A percentile compares a stretch with the other conserved stretches of the same genome.
Evolutionary conservation across 1,284 basidiomycete species (phyloP).

Genomic region (Rhodotorula sp.): DNA sequence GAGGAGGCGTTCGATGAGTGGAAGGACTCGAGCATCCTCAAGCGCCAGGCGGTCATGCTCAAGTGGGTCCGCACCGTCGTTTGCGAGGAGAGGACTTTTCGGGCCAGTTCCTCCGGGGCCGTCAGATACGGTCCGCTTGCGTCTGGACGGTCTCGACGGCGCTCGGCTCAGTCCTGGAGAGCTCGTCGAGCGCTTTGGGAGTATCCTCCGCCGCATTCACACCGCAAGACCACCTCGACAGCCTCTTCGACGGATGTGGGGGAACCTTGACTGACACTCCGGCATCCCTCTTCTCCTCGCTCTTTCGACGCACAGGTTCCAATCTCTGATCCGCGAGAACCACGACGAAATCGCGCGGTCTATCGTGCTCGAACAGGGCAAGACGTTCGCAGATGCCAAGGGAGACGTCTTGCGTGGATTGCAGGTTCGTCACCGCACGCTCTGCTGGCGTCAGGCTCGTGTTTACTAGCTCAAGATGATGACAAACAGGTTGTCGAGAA

Average conservation of each 20-base stretch:
- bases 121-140: too few relatives aligned
- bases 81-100: neutral
- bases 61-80: constrained; percentile 60
- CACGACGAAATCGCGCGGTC: constrained; percentile 51
- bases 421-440: constrained; percentile 36
- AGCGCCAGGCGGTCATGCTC: constrained; percentile 82
- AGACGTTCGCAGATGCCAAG: constrained; percentile 70
- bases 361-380: constrained; percentile 48
- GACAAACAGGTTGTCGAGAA: constrained; percentile 80
- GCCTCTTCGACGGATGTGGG: neutral
- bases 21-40: constrained; percentile 80
- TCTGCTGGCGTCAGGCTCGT: neutral
- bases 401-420: constrained; percentile 91
- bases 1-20: constrained; percentile 86
- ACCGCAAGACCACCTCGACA: too few relatives aligned
- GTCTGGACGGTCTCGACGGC: too few relatives aligned
- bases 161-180: neutral
- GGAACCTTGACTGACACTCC: neutral
- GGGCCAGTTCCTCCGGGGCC: too few relatives aligned
- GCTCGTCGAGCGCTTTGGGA: neutral
- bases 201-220: neutral
- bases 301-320: constrained; percentile 43
- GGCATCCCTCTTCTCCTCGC: neutral
- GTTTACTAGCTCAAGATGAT: neutral
- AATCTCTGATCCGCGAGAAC: constrained; percentile 51